Evolutionary conservation across 164 flowering plant species (phyloP).

Genomic region (Magnolia changhungtana): DNA sequence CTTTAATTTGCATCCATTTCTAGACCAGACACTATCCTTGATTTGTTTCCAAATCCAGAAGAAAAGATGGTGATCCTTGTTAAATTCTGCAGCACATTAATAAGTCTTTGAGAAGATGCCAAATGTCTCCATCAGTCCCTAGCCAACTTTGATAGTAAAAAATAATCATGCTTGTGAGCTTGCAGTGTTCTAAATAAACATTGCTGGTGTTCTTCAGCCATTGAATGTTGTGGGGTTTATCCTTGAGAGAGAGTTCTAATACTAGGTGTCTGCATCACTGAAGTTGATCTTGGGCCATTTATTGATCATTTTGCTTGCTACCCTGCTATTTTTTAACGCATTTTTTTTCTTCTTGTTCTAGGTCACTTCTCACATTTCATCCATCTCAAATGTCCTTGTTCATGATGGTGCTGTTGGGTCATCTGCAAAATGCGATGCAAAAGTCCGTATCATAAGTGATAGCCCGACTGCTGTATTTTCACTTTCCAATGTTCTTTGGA

Average conservation of each 20-base stretch:
- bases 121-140: no score
- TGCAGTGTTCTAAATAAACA: background rate
- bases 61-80: no score
- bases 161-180: background rate
- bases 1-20: no score
- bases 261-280: background rate
- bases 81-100: no score
- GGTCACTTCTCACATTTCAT: slow-evolving; percentile 50
- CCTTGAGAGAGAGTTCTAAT: background rate
- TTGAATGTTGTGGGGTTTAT: background rate
- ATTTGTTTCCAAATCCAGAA: no score
- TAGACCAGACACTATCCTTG: no score
- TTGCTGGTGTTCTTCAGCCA: background rate
- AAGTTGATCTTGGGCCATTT: background rate
- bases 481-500: slow-evolving; percentile 43
- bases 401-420: slow-evolving; percentile 62
- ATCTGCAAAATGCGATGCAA: slow-evolving; percentile 38
- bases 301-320: background rate
- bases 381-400: slow-evolving; percentile 40
- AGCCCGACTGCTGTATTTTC: slow-evolving; percentile 41
- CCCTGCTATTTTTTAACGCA: background rate
- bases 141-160: background rate
- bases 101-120: no score
- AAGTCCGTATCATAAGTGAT: slow-evolving; percentile 55
- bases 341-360: slow-evolving; percentile 10